Percentiles rank a stretch among this genome's conserved stretches.
These are phyloP conservation scores for Globisporangium heterothallicum DNA, from an alignment of 352 stramenopile species.

Conservation along the genomic window DNA sequence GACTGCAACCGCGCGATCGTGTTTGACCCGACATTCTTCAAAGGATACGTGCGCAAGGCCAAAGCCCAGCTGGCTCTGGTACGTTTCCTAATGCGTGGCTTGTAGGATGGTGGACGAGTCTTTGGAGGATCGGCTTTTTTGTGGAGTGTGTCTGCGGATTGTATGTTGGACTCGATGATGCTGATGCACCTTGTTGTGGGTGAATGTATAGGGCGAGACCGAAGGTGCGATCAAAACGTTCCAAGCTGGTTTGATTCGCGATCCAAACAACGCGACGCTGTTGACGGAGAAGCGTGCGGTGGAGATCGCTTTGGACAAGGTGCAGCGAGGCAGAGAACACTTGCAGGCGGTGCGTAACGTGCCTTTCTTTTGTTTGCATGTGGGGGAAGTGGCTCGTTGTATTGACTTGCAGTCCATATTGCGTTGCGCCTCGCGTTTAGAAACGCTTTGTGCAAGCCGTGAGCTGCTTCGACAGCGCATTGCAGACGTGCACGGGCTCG, in stretches of 20 bases:
- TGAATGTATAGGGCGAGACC: slow-evolving; percentile 46
- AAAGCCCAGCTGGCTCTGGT: slow-evolving; percentile 82
- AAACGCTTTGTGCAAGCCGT: slow-evolving; percentile 65
- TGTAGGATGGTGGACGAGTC: too few relatives aligned
- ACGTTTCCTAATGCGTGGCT: too few relatives aligned
- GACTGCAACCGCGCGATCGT: slow-evolving; percentile 89
- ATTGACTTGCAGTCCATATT: background rate
- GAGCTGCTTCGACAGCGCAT: slow-evolving; percentile 60
- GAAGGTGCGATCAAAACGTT: slow-evolving; percentile 73
- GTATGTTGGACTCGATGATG: too few relatives aligned
- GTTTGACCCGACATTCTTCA: slow-evolving; percentile 87
- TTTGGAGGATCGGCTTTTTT: too few relatives aligned
- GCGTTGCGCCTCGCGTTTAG: slow-evolving; percentile 14
- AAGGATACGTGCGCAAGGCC: slow-evolving; percentile 88
- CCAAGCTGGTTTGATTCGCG: slow-evolving; percentile 59
- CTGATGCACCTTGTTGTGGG: too few relatives aligned
- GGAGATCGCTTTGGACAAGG: slow-evolving; percentile 79
- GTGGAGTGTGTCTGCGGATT: background rate
- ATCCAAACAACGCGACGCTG: slow-evolving; percentile 75
- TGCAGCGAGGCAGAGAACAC: slow-evolving; percentile 64
- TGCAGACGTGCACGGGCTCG: slow-evolving; percentile 61
- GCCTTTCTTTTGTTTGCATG: background rate
- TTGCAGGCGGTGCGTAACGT: slow-evolving; percentile 49
- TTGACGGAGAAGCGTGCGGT: slow-evolving; percentile 71
- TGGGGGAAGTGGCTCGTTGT: background rate